phyloP scores from a whole-genome alignment of 148 eudicot genomes.

The Spergularia bocconei region DNA sequence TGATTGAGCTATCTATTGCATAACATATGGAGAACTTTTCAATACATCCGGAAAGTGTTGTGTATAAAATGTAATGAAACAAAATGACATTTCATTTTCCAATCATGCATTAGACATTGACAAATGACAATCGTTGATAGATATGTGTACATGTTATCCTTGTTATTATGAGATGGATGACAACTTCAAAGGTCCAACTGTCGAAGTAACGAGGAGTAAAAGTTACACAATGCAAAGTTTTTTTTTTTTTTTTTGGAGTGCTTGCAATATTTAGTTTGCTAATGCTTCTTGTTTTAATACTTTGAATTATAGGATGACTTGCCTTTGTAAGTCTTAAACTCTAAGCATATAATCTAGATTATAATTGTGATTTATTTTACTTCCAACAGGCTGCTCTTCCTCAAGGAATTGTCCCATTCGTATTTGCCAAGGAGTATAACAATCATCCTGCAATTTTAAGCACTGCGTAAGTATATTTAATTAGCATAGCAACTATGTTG shows the following conservation, averaged over 20 bases:
- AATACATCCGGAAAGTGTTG: too few relatives aligned
- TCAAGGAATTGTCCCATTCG: slow-evolving; percentile 95
- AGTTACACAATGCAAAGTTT: neutral
- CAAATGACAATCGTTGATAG: too few relatives aligned
- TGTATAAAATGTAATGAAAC: too few relatives aligned
- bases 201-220: neutral
- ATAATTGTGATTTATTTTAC: neutral
- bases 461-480: slow-evolving; percentile 61
- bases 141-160: too few relatives aligned
- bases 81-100: too few relatives aligned
- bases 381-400: slow-evolving; percentile 78
- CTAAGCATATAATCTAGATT: too few relatives aligned
- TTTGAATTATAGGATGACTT: neutral
- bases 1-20: too few relatives aligned
- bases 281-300: too few relatives aligned
- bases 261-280: too few relatives aligned
- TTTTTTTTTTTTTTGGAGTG: neutral
- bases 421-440: slow-evolving; percentile 88
- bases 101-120: too few relatives aligned
- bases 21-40: too few relatives aligned
- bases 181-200: neutral
- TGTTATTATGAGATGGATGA: too few relatives aligned
- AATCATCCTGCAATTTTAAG: slow-evolving; percentile 85
- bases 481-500: neutral
- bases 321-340: neutral